phyloP scores from a whole-genome alignment of 768 basidiomycete genomes.

The Pulveroboletus ravenelii region DNA sequence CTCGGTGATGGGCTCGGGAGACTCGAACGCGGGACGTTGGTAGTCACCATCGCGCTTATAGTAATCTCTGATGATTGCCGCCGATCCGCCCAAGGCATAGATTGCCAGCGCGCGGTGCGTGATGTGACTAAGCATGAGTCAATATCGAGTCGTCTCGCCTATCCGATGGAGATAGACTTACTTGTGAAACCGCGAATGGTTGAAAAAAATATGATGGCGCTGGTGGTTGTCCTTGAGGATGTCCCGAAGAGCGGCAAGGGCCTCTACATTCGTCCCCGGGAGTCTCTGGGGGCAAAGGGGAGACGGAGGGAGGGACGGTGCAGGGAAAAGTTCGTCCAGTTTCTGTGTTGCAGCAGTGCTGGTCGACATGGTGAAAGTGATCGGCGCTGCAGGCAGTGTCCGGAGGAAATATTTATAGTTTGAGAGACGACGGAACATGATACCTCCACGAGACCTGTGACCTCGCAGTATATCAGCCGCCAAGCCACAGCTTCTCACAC shows the following conservation, averaged over 20 bases:
- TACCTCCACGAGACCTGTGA: no score
- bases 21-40: conserved; percentile 23
- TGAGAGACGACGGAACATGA: background rate
- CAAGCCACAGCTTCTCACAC: no score
- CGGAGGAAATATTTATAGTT: background rate
- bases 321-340: conserved; percentile 23
- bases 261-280: conserved; percentile 21
- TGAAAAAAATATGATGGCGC: conserved; percentile 47
- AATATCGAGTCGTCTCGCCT: background rate
- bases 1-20: conserved; percentile 23
- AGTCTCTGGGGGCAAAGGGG: conserved; percentile 24
- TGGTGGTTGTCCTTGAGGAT: conserved; percentile 46
- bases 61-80: conserved; percentile 20
- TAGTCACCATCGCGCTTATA: conserved; percentile 18
- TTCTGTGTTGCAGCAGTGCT: background rate
- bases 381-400: background rate
- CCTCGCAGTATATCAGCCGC: no score
- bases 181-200: conserved; percentile 48
- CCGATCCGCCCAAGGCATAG: conserved; percentile 26
- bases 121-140: conserved; percentile 18
- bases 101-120: conserved; percentile 29
- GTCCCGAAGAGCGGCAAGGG: conserved; percentile 22
- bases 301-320: conserved; percentile 24
- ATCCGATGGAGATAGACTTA: conserved; percentile 18
- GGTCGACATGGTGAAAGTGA: conserved; percentile 9